Conservation (phyloP, 441 rosid species). For the Populus hybrid region DNA sequence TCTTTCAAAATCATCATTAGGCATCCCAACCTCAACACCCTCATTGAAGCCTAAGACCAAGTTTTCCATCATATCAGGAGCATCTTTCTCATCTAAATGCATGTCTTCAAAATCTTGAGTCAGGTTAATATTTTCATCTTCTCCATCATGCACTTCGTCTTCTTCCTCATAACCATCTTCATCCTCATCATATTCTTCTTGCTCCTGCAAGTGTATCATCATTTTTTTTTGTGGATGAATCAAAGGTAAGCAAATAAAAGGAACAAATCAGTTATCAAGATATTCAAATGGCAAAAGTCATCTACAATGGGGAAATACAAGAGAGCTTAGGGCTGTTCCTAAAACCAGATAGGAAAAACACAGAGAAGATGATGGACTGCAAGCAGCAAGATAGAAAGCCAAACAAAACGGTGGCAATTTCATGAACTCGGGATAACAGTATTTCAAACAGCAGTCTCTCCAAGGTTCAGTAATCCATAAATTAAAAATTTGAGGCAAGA, state of each 20-base stretch:
- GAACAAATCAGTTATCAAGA: neutral
- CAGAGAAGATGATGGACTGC: too few species aligned
- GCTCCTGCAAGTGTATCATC: constrained; percentile 58
- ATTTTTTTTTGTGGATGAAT: neutral
- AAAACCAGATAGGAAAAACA: neutral
- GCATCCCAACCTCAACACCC: constrained; percentile 84
- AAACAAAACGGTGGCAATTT: neutral
- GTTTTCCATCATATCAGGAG: constrained; percentile 47
- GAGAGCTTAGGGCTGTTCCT: neutral
- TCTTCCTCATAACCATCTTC: constrained; percentile 84
- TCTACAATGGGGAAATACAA: neutral
- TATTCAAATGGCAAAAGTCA: neutral
- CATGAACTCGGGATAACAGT: neutral
- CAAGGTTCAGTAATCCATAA: neutral
- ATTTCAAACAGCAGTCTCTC: neutral
- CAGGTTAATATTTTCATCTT: constrained; percentile 54
- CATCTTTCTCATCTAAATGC: constrained; percentile 58
- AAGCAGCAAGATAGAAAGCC: too few species aligned
- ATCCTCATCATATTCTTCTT: constrained; percentile 94
- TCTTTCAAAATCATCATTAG: constrained; percentile 71
- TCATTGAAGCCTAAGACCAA: constrained; percentile 85
- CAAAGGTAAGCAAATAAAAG: neutral
- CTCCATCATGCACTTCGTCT: constrained; percentile 76
- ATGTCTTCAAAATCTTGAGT: constrained; percentile 55
- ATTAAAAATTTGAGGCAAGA: neutral